These are phyloP conservation scores for Suillus discolor DNA, from an alignment of 768 basidiomycete species.

Conservation along the genomic window DNA sequence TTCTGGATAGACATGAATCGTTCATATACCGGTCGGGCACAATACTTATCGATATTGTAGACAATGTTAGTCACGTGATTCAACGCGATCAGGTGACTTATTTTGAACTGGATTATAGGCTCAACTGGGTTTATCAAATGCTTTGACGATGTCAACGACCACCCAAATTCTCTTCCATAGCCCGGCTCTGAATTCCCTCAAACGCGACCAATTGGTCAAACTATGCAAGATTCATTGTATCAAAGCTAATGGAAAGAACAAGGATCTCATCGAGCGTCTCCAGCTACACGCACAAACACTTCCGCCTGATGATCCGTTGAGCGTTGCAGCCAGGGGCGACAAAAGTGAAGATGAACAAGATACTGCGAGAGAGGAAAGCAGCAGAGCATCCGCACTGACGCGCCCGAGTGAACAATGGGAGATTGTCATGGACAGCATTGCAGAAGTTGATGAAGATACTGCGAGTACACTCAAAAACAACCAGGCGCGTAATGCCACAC, in stretches of 20 bases:
- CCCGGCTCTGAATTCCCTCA: conserved; percentile 79
- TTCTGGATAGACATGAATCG: not conserved
- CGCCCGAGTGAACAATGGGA: conserved; percentile 85
- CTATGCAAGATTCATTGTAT: conserved; percentile 83
- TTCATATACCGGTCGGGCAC: not conserved
- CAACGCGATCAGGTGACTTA: conserved; percentile 10
- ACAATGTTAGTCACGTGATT: not conserved
- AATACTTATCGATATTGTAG: not conserved
- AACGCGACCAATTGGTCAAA: conserved; percentile 82
- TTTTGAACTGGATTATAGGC: conserved; percentile 1
- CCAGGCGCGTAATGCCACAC: conserved; percentile 44
- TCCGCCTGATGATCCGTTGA: conserved; percentile 56
- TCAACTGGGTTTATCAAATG: not conserved
- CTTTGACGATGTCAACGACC: conserved; percentile 58
- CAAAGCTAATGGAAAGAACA: conserved; percentile 80
- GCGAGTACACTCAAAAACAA: conserved; percentile 34
- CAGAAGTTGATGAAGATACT: conserved; percentile 59
- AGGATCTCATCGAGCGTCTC: conserved; percentile 69
- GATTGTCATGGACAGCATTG: conserved; percentile 81
- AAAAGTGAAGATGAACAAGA: conserved; percentile 35
- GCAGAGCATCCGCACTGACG: conserved; percentile 31
- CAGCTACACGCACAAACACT: conserved; percentile 68
- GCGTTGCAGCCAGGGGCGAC: conserved; percentile 57
- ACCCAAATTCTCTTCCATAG: conserved; percentile 85
- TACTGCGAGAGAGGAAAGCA: conserved; percentile 22